Base-by-base conservation (phyloP, 2,329 filamentous ascomycete genomes). In the Nothomitra cinnamomea region DNA sequence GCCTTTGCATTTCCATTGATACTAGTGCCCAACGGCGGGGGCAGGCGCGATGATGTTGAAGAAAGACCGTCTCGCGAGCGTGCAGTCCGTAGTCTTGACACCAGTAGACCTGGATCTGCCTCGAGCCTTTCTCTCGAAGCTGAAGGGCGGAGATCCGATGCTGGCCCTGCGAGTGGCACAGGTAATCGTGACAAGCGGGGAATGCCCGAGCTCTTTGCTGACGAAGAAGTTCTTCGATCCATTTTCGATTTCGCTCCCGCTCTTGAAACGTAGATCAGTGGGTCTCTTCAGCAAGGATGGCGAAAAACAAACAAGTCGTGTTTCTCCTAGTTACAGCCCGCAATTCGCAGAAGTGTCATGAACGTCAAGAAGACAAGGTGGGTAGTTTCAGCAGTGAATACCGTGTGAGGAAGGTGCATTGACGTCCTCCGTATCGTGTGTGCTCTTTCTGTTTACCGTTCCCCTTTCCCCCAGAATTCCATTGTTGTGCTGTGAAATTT, bases 101-200 rank as follows among this genome's bases (percentile, higher is more conserved):
- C 59, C 48, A 68, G 63, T 15, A 70, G 55, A 3, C 68, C 68
- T 10, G 64, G 60, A 47, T 70, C 64, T 56, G 67, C 61, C 57
- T 67, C 67, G 25, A 74, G 62, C 56, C 68, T 70, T 36, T 75
- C 74, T 59, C 66, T 67, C 7, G 73, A 75, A 6, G 65, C 69
- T 51, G 72, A 67, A 15, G 72, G 65, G 52, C 70, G 70, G 53
- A 76, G 61, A 32, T 69, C 65, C 56, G 65, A 67, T 36, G 66
- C 60, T 41, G 61, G 59, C 42, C 67, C 65, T 43, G 69, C 56
- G 28, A 65, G 68, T 22, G 70, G 74, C 56, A 77, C 66, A 12
- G 76, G 76, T 48, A 79, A 66, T 58, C 72, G 71, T 21, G 76
- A 79, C 43, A 70, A 68, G 45, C 75, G 69, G 55, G 76, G 76